Conservation (phyloP, 2,329 filamentous ascomycete species). For the Celoporthe dispersa region DNA sequence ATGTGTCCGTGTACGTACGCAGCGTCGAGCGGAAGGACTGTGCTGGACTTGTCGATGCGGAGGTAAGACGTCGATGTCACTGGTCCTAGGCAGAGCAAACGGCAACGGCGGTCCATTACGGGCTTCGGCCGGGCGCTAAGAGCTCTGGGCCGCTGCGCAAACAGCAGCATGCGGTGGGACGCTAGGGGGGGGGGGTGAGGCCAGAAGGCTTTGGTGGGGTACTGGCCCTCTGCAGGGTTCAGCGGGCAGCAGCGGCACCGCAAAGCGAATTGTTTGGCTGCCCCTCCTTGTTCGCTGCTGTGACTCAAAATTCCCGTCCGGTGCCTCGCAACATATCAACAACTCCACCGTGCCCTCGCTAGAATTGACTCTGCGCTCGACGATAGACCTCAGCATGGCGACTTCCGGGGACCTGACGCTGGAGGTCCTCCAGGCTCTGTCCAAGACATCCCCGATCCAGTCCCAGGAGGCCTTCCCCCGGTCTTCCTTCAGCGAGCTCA, state of each 20-base stretch:
- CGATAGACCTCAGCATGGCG: slow-evolving; percentile 45
- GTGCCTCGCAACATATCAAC: slow-evolving; percentile 6
- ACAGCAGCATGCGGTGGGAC: neutral
- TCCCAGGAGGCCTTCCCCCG: slow-evolving; percentile 73
- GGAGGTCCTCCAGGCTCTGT: slow-evolving; percentile 69
- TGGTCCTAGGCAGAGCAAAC: neutral
- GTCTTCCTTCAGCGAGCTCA: slow-evolving; percentile 70
- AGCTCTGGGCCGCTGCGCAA: neutral
- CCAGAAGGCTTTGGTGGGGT: slow-evolving; percentile 12
- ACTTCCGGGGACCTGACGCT: slow-evolving; percentile 62
- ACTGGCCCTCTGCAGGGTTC: slow-evolving; percentile 11
- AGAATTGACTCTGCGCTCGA: slow-evolving; percentile 7
- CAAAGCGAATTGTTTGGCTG: slow-evolving; percentile 20
- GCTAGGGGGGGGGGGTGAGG: neutral
- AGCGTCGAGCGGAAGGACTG: neutral
- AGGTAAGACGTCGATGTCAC: neutral
- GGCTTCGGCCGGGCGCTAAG: neutral
- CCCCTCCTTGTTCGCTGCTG: slow-evolving; percentile 21
- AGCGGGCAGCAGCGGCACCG: neutral
- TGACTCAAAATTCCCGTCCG: slow-evolving; percentile 24
- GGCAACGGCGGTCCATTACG: slow-evolving; percentile 11
- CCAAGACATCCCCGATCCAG: slow-evolving; percentile 65
- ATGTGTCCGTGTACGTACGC: neutral
- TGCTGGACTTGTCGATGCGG: neutral
- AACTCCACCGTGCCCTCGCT: neutral